Conservation (phyloP, 2,329 filamentous ascomycete species). For the Mycosphaerelloides madeirae region DNA sequence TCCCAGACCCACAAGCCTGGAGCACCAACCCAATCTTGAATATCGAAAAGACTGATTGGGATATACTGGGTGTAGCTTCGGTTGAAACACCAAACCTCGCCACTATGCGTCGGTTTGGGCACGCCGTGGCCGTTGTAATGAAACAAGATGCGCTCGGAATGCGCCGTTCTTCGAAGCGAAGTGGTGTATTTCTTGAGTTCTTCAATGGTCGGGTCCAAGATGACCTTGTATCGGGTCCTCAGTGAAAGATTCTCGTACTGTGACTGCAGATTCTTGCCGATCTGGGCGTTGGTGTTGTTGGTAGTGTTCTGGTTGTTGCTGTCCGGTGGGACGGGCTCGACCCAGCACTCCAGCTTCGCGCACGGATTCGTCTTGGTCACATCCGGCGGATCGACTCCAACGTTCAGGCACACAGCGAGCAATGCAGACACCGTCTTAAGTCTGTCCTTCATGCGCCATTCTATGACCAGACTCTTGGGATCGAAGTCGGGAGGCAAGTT, state of each 20-base stretch:
- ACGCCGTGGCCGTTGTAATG: conserved; percentile 99
- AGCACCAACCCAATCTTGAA: conserved; percentile 92
- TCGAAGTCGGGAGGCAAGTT: conserved; percentile 62
- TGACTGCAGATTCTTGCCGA: conserved; percentile 90
- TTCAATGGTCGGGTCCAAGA: conserved; percentile 91
- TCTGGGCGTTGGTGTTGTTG: conserved; percentile 62
- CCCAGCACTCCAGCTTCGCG: conserved; percentile 93
- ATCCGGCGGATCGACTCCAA: conserved; percentile 94
- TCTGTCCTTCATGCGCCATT: conserved; percentile 96
- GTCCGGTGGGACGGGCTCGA: conserved; percentile 72
- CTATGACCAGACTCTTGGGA: conserved; percentile 55
- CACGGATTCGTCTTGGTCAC: conserved; percentile 93
- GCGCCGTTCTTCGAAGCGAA: conserved; percentile 82
- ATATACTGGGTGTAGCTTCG: conserved; percentile 99
- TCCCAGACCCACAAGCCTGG: conserved; percentile 97
- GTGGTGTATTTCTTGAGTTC: conserved; percentile 96
- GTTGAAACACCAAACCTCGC: conserved; percentile 99
- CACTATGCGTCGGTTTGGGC: conserved; percentile 88
- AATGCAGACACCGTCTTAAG: conserved; percentile 96
- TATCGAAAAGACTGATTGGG: conserved; percentile 87
- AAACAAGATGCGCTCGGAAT: conserved; percentile 92
- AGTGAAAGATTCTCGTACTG: conserved; percentile 96
- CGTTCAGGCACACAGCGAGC: conserved; percentile 90
- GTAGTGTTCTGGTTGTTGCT: conserved; percentile 25
- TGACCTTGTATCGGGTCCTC: conserved; percentile 94